phyloP scores from a whole-genome alignment of 163 green algal genomes.

The Chlamydomonas reinhardtii region DNA sequence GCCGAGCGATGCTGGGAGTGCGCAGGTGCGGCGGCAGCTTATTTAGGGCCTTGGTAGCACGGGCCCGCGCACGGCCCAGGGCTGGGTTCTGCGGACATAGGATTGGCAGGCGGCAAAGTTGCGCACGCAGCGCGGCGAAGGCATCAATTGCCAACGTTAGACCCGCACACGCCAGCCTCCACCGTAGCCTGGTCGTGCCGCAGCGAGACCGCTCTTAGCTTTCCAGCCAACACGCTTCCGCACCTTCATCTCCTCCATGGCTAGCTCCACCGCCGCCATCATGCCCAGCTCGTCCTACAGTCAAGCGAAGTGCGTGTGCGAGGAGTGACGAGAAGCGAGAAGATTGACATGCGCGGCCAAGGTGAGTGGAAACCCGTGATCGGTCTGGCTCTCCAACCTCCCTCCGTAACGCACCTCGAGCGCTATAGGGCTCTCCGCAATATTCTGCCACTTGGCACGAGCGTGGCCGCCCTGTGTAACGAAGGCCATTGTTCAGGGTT shows the following conservation, averaged over 20 bases:
- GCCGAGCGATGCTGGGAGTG: constrained; percentile 9
- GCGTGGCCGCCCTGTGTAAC: constrained; percentile 18
- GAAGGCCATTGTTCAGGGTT: no score
- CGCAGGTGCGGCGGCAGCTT: constrained; percentile 22
- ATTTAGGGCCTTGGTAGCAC: constrained; percentile 6
- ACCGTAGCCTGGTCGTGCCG: no score
- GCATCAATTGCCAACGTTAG: no score
- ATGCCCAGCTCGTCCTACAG: constrained; percentile 35
- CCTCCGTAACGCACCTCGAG: constrained; percentile 19
- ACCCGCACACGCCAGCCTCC: no score
- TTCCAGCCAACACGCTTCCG: not conserved
- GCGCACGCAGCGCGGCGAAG: no score
- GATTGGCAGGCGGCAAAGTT: no score
- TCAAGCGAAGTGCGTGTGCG: not conserved
- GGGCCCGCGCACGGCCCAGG: not conserved
- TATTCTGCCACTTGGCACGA: constrained; percentile 6
- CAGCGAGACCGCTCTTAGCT: not conserved
- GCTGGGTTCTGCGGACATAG: constrained; percentile 21
- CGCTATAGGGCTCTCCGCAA: constrained; percentile 30
- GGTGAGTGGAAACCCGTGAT: no score
- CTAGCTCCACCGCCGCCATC: constrained; percentile 45
- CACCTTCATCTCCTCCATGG: constrained; percentile 46
- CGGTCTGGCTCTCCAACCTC: no score
- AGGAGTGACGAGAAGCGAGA: no score
- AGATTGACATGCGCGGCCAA: no score